Base-by-base conservation (phyloP, 2,329 filamentous ascomycete genomes). In the Pezicula rhizophila region DNA sequence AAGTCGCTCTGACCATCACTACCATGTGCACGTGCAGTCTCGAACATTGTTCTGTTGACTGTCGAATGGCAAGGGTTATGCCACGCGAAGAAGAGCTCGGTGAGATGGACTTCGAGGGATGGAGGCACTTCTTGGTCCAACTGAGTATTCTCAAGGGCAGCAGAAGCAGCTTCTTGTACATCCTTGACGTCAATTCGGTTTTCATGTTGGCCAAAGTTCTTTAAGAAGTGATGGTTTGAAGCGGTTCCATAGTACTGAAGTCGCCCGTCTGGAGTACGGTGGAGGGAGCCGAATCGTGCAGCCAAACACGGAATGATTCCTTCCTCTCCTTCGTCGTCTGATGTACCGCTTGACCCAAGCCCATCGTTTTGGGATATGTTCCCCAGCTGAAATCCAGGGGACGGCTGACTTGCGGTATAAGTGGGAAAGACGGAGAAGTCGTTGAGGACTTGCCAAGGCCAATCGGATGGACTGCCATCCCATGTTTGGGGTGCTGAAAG, bases 21-120 rank as follows among this genome's bases (percentile, higher is more conserved):
- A 10, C 17, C 18, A 17, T 25, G 12, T 11, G 33, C 23, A 10
- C 28, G 12, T 17, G 15, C 15, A 20, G 8, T 5, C 45, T 57
- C 48, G 43, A 54, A 64, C 51, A 63, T 58, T 5, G 67, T 64
- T 39, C 68, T 66, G 46, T 75, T 70, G 2, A 75, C 69, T 1
- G 72, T 65, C 41, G 72, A 69, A 41, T 70, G 68, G 38, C 67
- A 68, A 5, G 71, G 65, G 42, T 75, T 73, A 53, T 75, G 70
- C 72, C 72, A 75, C 1, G 70, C 66, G 48, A 75, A 75, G 47
- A 70, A 75, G 1, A 74, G 62, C 31, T 68, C 64, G 5, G 71
- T 61, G 1, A 75, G 63, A 55, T 74, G 72, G 25, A 68, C 63
- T 47, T 73, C 71, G 5, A 74, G 53, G 4, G 60, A 63, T 17